Evolutionary conservation across 2,329 filamentous ascomycete genomes (phyloP).

Genomic region (Bipolaris bicolor): DNA sequence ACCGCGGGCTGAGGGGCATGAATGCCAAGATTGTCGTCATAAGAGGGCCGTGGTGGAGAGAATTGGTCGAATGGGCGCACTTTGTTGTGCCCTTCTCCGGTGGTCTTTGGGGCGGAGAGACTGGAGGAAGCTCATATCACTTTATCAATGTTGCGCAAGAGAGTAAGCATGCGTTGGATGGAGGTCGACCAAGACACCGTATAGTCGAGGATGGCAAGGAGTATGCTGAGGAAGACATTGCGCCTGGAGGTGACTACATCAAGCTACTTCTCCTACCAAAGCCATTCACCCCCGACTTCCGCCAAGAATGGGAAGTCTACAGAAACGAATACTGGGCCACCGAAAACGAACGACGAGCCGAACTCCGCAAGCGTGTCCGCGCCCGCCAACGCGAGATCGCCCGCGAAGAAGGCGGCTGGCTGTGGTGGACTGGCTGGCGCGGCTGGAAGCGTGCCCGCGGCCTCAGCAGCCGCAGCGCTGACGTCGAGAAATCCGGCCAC

Average conservation of each 20-base stretch:
- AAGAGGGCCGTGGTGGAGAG: constrained; percentile 79
- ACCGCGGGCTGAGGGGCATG: constrained; percentile 86
- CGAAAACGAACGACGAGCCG: constrained; percentile 85
- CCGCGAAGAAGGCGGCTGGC: constrained; percentile 71
- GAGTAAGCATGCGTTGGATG: constrained; percentile 35
- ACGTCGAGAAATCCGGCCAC: constrained; percentile 43
- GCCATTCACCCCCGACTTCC: constrained; percentile 90
- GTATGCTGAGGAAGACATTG: constrained; percentile 85
- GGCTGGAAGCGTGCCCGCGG: constrained; percentile 53
- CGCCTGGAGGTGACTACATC: constrained; percentile 87
- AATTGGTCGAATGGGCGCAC: constrained; percentile 72
- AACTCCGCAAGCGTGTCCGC: constrained; percentile 73
- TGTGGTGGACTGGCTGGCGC: constrained; percentile 86
- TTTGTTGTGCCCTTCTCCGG: constrained; percentile 77
- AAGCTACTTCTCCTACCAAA: constrained; percentile 91
- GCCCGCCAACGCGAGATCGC: constrained; percentile 71
- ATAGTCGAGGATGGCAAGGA: constrained; percentile 64
- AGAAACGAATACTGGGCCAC: constrained; percentile 95
- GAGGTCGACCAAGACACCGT: constrained; percentile 32
- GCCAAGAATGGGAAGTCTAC: constrained; percentile 97
- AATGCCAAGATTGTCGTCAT: constrained; percentile 96
- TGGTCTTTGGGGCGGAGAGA: constrained; percentile 50
- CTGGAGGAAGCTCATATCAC: constrained; percentile 72
- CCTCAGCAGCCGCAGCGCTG: constrained; percentile 28
- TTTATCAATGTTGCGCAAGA: constrained; percentile 68